phyloP scores from a whole-genome alignment of 2,329 filamentous ascomycete genomes.

The Hypoxylon sp. region DNA sequence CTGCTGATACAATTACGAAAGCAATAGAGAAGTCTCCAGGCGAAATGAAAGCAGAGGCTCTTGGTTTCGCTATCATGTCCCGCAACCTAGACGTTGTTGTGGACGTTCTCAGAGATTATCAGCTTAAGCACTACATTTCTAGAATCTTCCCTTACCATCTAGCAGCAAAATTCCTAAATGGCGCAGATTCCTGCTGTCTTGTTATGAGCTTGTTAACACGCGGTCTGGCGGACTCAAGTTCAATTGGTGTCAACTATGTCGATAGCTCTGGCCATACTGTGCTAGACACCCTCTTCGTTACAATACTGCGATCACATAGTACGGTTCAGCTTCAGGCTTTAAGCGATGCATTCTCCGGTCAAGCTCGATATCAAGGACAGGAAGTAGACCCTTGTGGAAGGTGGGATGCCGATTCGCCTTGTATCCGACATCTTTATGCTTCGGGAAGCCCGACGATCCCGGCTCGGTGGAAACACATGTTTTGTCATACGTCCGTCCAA shows the following conservation, averaged over 20 bases:
- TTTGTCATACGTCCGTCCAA: conserved; percentile 61
- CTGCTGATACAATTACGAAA: conserved; percentile 9
- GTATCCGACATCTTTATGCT: conserved; percentile 52
- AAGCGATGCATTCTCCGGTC: conserved; percentile 48
- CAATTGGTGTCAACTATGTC: conserved; percentile 35
- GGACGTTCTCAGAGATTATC: rapidly evolving
- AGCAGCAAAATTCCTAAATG: conserved; percentile 57
- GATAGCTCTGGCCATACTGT: conserved; percentile 57
- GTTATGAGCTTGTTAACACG: conserved; percentile 36
- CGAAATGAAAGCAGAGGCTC: conserved; percentile 23
- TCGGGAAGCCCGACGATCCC: conserved; percentile 52
- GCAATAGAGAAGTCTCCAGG: conserved; percentile 29
- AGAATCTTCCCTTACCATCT: conserved; percentile 56
- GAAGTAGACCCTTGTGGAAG: conserved; percentile 61
- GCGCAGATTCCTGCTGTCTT: conserved; percentile 54
- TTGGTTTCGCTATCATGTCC: conserved; percentile 48
- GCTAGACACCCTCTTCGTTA: conserved; percentile 57
- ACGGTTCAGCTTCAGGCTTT: conserved; percentile 48
- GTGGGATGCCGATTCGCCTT: conserved; percentile 59
- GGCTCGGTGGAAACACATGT: conserved; percentile 60
- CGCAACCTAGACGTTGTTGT: conserved; percentile 30
- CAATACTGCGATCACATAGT: conserved; percentile 57
- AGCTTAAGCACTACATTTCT: not conserved
- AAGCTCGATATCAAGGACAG: conserved; percentile 55
- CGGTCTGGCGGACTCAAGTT: not conserved